Percentiles rank a stretch among this genome's conserved stretches.
phyloP scores from a whole-genome alignment of 2,329 filamentous ascomycete species.

The Aspergillus pseudoviridinutans region DNA sequence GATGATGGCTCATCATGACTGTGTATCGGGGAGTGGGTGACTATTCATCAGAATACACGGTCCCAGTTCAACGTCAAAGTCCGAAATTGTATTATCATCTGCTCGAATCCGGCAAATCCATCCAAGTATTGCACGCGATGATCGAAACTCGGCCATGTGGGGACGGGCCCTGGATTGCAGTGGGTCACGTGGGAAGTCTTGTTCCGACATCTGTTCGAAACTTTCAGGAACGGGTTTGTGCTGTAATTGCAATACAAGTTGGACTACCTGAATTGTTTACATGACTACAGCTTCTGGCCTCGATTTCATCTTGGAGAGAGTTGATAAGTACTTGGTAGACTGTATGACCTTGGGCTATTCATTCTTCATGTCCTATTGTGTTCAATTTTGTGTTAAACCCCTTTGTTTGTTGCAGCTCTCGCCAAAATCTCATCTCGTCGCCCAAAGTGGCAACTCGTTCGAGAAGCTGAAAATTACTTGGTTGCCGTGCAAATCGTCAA shows the following conservation, averaged over 20 bases:
- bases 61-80: not conserved
- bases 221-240: slow-evolving; percentile 8
- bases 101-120: not conserved
- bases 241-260: slow-evolving; percentile 16
- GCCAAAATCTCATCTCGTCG: not conserved
- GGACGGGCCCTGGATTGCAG: slow-evolving; percentile 3
- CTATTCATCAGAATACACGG: not conserved
- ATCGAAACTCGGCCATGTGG: slow-evolving; percentile 9
- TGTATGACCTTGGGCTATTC: not conserved
- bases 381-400: not conserved
- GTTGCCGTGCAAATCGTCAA: slow-evolving; percentile 17
- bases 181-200: slow-evolving; percentile 17
- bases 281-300: not conserved
- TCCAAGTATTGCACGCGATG: not conserved
- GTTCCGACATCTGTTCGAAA: slow-evolving; percentile 9
- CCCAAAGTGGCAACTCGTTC: not conserved
- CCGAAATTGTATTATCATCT: not conserved
- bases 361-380: not conserved
- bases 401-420: not conserved
- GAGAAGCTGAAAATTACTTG: slow-evolving; percentile 4
- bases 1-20: slow-evolving; percentile 10
- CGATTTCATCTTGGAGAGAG: not conserved
- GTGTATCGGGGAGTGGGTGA: not conserved
- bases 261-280: not conserved
- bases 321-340: not conserved